Conservation (phyloP, 805 yeast genomes). For the Ogataea salicorniae region DNA sequence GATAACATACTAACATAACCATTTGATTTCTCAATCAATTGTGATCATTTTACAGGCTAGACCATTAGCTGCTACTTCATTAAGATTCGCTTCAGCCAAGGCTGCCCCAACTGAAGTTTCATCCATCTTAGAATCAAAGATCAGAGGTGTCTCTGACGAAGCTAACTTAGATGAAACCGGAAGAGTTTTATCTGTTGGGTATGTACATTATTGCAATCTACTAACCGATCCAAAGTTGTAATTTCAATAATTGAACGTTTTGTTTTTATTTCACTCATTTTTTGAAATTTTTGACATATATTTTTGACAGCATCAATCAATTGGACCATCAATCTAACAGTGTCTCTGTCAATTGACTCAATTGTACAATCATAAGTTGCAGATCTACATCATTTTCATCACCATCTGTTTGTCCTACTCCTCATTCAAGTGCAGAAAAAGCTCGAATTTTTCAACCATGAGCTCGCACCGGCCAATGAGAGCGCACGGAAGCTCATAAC, state of each 20-base stretch:
- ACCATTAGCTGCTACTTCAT: slow-evolving; percentile 56
- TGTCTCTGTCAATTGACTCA: neutral
- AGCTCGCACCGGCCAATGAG: slow-evolving; percentile 20
- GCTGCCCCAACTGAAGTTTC: slow-evolving; percentile 99
- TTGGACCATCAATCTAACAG: neutral
- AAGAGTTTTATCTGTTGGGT: slow-evolving; percentile 97
- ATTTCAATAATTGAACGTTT: no score
- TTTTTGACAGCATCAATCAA: no score
- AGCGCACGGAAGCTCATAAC: slow-evolving; percentile 25
- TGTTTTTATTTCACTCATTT: no score
- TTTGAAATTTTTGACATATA: no score
- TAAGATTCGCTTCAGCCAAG: slow-evolving; percentile 92
- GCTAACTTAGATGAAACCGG: slow-evolving; percentile 99
- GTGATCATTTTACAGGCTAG: slow-evolving; percentile 47
- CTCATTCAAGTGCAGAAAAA: neutral
- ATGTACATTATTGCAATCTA: slow-evolving; percentile 33
- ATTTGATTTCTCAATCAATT: neutral
- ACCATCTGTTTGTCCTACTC: neutral
- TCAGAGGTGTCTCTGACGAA: slow-evolving; percentile 98
- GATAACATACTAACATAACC: slow-evolving; percentile 1
- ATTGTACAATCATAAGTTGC: neutral
- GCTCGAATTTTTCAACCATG: neutral
- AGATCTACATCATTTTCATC: neutral
- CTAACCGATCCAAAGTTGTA: neutral
- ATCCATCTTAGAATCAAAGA: slow-evolving; percentile 97